Evolutionary conservation across 805 yeast species (phyloP), one percentile per base, ranked within the genome.

Genomic region (Pichia nakasei): DNA sequence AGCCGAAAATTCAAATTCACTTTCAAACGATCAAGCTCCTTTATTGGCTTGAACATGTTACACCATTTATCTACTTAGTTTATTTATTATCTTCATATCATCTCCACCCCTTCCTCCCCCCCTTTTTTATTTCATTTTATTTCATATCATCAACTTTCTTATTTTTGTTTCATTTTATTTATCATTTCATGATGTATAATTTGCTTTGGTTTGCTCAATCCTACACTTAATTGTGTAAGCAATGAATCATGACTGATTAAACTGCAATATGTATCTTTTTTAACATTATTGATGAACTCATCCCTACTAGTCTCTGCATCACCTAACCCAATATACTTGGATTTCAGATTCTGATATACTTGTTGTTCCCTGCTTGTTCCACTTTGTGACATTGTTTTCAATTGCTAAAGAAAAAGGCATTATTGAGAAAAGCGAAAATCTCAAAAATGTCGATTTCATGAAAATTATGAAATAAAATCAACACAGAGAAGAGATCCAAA

Each of bases 271-370:
- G 86, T 75, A 52, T 85, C 94, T 47, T 85, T 64, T 44, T 77
- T 78, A 2, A 82, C 67, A 52, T 83, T 85, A 6, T 72, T 61
- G 48, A 80, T 54, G 76, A 91, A 89, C 58, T 85, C 91, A 15
- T 69, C 68, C 41, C 80, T 67, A 0, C 82, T 68, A 0, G 94
- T 87, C 42, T 78, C 80, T 9, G 88, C 71, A 55, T 78, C 72
- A 0, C 96, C 96, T 1, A 89, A 60, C 2, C 95, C 95, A 20
- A 82, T 66, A 56, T 83, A 78, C 54, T 81, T 77, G 36, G 76
- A 56, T 53, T 78, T 80, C 22, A 41, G 15, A 6, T 35, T 35
- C n/a, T 37, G 32, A 26, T 45, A 45, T 7, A 37, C 12, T 22
- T 18, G 29, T 29, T 40, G 35, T n/a, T 45, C 47, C 15, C 36